Percentiles rank a stretch among this genome's conserved stretches.
Conservation (phyloP, 1,139 yeast genomes). For the Meyerozyma carpophila region DNA sequence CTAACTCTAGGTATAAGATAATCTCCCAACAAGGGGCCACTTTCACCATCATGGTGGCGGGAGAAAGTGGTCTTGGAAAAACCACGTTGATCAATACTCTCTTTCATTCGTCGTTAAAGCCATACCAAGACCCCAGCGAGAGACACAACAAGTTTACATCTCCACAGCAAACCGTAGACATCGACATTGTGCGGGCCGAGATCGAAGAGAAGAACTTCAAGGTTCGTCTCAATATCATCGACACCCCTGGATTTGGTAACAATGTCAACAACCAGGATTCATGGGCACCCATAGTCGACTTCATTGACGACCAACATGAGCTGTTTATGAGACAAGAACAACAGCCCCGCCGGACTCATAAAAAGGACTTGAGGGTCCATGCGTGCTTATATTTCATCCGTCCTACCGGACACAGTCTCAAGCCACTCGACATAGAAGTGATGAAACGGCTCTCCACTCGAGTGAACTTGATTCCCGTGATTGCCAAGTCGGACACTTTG, state of each 20-base stretch:
- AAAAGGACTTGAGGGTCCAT: slow-evolving; percentile 86
- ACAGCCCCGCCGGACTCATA: slow-evolving; percentile 71
- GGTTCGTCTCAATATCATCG: slow-evolving; percentile 81
- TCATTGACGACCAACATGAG: slow-evolving; percentile 96
- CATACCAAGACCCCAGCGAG: slow-evolving; percentile 56
- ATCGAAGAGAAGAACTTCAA: slow-evolving; percentile 89
- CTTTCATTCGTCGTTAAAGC: slow-evolving; percentile 68
- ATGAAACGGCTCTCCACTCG: slow-evolving; percentile 85
- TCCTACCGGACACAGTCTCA: slow-evolving; percentile 92
- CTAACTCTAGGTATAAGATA: slow-evolving; percentile 62
- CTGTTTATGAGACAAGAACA: slow-evolving; percentile 93
- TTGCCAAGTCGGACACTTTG: slow-evolving; percentile 92
- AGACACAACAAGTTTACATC: slow-evolving; percentile 63
- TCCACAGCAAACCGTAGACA: slow-evolving; percentile 82
- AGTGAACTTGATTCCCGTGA: slow-evolving; percentile 90
- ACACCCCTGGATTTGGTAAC: slow-evolving; percentile 98
- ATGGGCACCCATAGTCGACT: slow-evolving; percentile 92
- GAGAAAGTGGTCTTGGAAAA: slow-evolving; percentile 92
- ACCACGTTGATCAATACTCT: slow-evolving; percentile 92
- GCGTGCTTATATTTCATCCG: slow-evolving; percentile 93
- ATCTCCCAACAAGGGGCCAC: slow-evolving; percentile 86
- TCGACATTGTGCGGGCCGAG: slow-evolving; percentile 83
- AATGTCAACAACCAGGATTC: slow-evolving; percentile 88
- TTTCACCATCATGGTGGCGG: slow-evolving; percentile 91
- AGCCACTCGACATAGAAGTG: slow-evolving; percentile 91